phyloP scores from a whole-genome alignment of 1,139 yeast species.

The Ogataea hybrid region DNA sequence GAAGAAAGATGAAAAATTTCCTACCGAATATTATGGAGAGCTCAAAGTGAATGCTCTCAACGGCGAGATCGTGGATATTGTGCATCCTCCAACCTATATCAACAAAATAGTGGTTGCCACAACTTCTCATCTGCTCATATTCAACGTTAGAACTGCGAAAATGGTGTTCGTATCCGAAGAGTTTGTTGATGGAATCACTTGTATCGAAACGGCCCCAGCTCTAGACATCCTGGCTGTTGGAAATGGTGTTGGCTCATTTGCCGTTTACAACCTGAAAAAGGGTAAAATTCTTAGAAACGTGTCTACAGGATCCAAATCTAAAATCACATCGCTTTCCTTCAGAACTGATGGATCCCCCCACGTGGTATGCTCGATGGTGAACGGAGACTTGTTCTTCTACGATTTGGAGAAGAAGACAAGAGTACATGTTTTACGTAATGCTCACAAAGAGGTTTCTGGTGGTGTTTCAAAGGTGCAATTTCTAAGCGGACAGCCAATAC shows the following conservation, averaged over 20 bases:
- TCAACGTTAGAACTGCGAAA: slow-evolving; percentile 79
- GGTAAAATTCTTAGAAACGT: slow-evolving; percentile 59
- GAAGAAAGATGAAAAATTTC: slow-evolving; percentile 47
- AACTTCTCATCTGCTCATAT: slow-evolving; percentile 51
- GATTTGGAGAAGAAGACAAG: slow-evolving; percentile 73
- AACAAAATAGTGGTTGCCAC: slow-evolving; percentile 86
- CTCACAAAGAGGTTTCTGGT: slow-evolving; percentile 73
- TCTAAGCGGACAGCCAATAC: slow-evolving; percentile 88
- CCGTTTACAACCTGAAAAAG: slow-evolving; percentile 65
- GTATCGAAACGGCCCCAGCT: slow-evolving; percentile 81
- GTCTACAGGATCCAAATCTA: slow-evolving; percentile 50
- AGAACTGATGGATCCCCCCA: slow-evolving; percentile 91
- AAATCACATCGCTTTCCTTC: slow-evolving; percentile 74
- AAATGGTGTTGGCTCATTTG: slow-evolving; percentile 63
- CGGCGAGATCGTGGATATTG: slow-evolving; percentile 66
- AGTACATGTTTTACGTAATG: slow-evolving; percentile 69
- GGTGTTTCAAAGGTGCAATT: slow-evolving; percentile 79
- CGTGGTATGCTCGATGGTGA: slow-evolving; percentile 72
- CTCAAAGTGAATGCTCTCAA: slow-evolving; percentile 56
- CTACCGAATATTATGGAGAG: slow-evolving; percentile 67
- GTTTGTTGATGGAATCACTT: slow-evolving; percentile 52
- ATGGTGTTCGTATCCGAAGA: slow-evolving; percentile 58
- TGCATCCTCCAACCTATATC: slow-evolving; percentile 89
- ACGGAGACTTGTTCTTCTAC: slow-evolving; percentile 84
- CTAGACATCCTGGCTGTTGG: slow-evolving; percentile 84